These are phyloP conservation scores for Pythium rishiriense DNA, from an alignment of 352 stramenopile genomes.

Conservation along the genomic window DNA sequence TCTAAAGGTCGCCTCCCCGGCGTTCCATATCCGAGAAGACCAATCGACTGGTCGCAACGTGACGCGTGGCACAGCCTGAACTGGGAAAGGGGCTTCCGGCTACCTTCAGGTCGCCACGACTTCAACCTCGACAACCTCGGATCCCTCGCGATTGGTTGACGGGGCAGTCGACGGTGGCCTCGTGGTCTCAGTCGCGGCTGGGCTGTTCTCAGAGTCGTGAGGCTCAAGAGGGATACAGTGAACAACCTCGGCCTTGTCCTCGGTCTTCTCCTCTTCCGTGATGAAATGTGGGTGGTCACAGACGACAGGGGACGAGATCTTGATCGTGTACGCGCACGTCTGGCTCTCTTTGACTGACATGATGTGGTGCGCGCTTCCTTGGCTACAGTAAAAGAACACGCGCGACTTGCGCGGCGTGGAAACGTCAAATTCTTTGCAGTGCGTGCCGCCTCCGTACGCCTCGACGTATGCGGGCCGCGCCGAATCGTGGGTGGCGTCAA, in stretches of 20 bases:
- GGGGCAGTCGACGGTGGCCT: not conserved
- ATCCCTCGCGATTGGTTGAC: not conserved
- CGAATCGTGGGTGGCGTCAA: conserved; percentile 79
- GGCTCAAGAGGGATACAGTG: conserved; percentile 59
- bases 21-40: not conserved
- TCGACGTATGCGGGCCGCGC: conserved; percentile 68
- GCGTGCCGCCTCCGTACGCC: conserved; percentile 65
- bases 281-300: conserved; percentile 85
- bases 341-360: conserved; percentile 77
- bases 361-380: conserved; percentile 68
- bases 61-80: not conserved
- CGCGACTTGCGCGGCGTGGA: conserved; percentile 56
- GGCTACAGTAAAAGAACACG: conserved; percentile 78
- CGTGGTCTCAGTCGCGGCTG: not conserved
- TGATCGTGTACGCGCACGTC: conserved; percentile 83
- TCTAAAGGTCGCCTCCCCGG: conserved; percentile 1
- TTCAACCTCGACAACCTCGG: conserved; percentile 15
- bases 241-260: conserved; percentile 54
- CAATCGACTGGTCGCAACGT: not conserved
- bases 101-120: conserved; percentile 13
- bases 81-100: not conserved
- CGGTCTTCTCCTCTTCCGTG: conserved; percentile 60
- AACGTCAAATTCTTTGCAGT: conserved; percentile 74
- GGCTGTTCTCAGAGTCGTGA: not conserved
- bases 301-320: conserved; percentile 70